Evolutionary conservation across 345 rosid species (phyloP).

Genomic region (Murraya koenigii): DNA sequence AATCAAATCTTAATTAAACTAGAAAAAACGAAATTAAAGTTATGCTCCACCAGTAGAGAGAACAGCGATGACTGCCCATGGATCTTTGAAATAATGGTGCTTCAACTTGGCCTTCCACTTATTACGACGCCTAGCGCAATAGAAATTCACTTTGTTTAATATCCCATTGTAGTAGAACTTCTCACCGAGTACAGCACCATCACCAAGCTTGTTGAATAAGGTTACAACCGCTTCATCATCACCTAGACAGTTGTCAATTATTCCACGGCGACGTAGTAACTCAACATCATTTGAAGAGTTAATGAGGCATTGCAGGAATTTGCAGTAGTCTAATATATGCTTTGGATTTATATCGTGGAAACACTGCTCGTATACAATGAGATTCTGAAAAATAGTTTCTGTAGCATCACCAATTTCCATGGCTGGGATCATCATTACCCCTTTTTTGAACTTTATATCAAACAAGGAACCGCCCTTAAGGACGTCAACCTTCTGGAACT

Average conservation of each 20-base stretch:
- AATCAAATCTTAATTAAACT: too few relatives aligned
- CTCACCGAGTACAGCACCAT: neutral
- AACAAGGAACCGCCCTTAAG: too few relatives aligned
- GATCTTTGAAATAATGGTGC: conserved; percentile 18
- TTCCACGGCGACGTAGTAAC: conserved; percentile 9
- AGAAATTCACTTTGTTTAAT: neutral
- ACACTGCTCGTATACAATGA: neutral
- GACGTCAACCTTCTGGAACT: too few relatives aligned
- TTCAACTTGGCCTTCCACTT: conserved; percentile 17
- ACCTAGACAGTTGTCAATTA: conserved; percentile 13
- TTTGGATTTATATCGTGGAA: too few relatives aligned
- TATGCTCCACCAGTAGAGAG: conserved; percentile 5
- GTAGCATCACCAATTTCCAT: neutral
- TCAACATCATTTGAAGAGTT: conserved; percentile 6
- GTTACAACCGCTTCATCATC: conserved; percentile 5
- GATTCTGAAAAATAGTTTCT: too few relatives aligned
- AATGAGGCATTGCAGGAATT: conserved; percentile 7
- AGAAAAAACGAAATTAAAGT: neutral
- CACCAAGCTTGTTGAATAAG: neutral
- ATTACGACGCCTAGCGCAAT: conserved; percentile 3
- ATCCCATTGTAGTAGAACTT: neutral
- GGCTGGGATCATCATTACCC: too few relatives aligned
- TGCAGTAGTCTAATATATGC: neutral
- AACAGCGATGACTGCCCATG: conserved; percentile 17
- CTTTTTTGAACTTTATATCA: too few relatives aligned